Evolutionary conservation across 495 filamentous ascomycete genomes (phyloP).

Genomic region (Talaromyces trachyspermus): DNA sequence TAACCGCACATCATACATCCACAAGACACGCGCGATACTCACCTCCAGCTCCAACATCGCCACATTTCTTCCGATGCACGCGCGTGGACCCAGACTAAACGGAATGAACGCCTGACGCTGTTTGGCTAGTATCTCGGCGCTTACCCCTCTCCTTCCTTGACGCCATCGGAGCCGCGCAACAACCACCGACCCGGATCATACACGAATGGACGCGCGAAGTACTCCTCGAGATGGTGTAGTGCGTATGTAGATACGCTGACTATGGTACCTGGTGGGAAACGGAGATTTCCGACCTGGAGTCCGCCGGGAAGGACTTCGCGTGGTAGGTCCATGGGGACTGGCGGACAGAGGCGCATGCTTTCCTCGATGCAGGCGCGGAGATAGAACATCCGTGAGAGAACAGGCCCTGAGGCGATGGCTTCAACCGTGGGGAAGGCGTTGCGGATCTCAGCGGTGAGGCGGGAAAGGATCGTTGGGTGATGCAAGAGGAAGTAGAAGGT

Average conservation of each 20-base stretch:
- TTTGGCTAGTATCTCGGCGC: neutral
- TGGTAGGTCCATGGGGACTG: conserved; percentile 54
- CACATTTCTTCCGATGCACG: conserved; percentile 6
- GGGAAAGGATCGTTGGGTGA: conserved; percentile 36
- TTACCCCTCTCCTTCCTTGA: neutral
- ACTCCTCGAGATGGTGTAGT: conserved; percentile 22
- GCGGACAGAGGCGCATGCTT: conserved; percentile 52
- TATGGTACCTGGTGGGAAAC: conserved; percentile 47
- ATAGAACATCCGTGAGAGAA: conserved; percentile 39
- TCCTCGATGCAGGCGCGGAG: conserved; percentile 52
- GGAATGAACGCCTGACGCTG: conserved; percentile 6
- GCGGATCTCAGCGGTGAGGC: conserved; percentile 49
- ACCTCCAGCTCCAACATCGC: conserved; percentile 26
- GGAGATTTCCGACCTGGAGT: conserved; percentile 37
- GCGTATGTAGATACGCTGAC: conserved; percentile 46
- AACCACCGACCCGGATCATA: conserved; percentile 35
- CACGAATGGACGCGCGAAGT: conserved; percentile 24
- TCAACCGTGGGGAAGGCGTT: conserved; percentile 23
- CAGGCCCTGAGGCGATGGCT: conserved; percentile 35
- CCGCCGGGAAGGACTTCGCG: conserved; percentile 54
- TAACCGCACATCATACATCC: conserved; percentile 17
- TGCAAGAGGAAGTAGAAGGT: conserved; percentile 57
- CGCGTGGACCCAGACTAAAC: conserved; percentile 7
- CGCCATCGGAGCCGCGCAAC: neutral
- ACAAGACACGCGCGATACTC: conserved; percentile 30